Evolutionary conservation across 345 rosid genomes (phyloP).

Genomic region (Citrus australasica): DNA sequence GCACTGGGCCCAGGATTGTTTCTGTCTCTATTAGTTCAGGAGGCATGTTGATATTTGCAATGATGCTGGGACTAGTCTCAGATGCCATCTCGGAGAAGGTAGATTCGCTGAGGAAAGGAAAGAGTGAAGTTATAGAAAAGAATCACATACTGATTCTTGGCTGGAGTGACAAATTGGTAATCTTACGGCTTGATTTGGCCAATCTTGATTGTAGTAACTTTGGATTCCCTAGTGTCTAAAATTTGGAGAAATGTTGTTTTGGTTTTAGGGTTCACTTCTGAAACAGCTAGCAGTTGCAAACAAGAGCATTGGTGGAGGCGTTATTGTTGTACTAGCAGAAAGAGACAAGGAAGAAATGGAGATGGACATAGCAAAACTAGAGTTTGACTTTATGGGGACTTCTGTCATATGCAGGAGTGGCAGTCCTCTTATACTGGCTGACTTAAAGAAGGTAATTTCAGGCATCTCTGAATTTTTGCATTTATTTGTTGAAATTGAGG

Average conservation of each 20-base stretch:
- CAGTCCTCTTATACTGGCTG: slow-evolving; percentile 84
- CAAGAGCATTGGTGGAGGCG: slow-evolving; percentile 88
- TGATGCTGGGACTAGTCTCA: slow-evolving; percentile 94
- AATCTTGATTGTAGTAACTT: neutral
- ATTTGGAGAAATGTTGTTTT: slow-evolving; percentile 7
- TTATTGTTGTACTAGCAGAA: slow-evolving; percentile 83
- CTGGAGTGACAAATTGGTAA: slow-evolving; percentile 95
- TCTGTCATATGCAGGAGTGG: slow-evolving; percentile 94
- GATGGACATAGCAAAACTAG: slow-evolving; percentile 75
- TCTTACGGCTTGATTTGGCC: neutral
- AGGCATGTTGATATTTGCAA: slow-evolving; percentile 90
- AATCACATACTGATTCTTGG: slow-evolving; percentile 85
- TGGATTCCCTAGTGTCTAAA: neutral
- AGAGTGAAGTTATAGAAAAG: slow-evolving; percentile 91
- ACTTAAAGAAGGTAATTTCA: slow-evolving; percentile 66
- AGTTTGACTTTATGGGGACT: slow-evolving; percentile 91
- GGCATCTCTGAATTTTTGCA: neutral
- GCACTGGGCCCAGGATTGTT: slow-evolving; percentile 76
- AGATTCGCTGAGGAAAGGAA: slow-evolving; percentile 86
- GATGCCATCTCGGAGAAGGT: slow-evolving; percentile 95
- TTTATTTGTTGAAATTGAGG: neutral
- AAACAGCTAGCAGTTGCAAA: slow-evolving; percentile 95
- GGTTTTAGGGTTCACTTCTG: slow-evolving; percentile 78
- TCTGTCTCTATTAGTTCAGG: slow-evolving; percentile 90
- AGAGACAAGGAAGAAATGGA: slow-evolving; percentile 98